phyloP scores from a whole-genome alignment of 305 asterid genomes.

The Solanum hybrid region DNA sequence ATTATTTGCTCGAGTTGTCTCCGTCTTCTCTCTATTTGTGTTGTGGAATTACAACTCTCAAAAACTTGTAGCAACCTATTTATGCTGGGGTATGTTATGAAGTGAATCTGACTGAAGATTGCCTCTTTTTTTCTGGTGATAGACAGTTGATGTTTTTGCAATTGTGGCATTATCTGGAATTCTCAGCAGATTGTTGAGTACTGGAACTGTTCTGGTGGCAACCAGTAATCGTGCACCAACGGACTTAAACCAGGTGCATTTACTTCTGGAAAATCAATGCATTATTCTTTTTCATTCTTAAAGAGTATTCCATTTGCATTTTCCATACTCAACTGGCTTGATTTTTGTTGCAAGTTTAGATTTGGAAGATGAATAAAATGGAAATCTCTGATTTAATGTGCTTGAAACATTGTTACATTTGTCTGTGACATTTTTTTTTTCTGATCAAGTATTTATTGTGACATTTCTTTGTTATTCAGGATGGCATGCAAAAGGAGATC shows the following conservation, averaged over 20 bases:
- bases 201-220: slow-evolving; percentile 93
- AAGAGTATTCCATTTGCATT: neutral
- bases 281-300: neutral
- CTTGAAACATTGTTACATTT: neutral
- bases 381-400: neutral
- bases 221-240: slow-evolving; percentile 96
- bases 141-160: slow-evolving; percentile 98
- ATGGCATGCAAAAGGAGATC: slow-evolving; percentile 96
- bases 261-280: neutral
- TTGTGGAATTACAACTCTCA: neutral
- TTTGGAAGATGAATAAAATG: neutral
- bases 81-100: neutral
- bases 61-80: neutral
- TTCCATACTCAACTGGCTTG: neutral
- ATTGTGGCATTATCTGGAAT: slow-evolving; percentile 96
- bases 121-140: slow-evolving; percentile 19
- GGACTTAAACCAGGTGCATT: slow-evolving; percentile 76
- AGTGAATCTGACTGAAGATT: neutral
- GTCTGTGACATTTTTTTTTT: neutral
- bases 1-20: neutral
- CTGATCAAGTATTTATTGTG: neutral
- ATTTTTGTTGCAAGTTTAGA: neutral
- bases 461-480: slow-evolving; percentile 34
- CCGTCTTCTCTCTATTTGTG: neutral
- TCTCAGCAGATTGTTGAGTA: slow-evolving; percentile 77